Conservation (phyloP, 148 eudicot genomes). For the Nepenthes mirabilis region DNA sequence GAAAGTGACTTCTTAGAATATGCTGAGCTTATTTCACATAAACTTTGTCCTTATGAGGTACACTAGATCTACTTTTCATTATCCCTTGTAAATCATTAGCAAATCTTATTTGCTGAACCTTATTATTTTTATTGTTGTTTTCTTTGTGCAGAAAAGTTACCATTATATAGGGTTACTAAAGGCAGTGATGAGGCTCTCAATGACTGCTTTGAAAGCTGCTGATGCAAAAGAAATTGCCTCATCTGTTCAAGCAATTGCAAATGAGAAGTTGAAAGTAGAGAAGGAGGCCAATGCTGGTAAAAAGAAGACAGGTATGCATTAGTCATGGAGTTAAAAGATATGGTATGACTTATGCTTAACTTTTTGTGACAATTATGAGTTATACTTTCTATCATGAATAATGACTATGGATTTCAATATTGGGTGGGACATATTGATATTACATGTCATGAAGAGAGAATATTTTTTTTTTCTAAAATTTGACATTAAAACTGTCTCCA, state of each 20-base stretch:
- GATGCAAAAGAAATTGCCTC: constrained; percentile 93
- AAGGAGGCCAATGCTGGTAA: constrained; percentile 95
- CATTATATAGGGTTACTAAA: constrained; percentile 81
- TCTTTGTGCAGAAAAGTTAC: constrained; percentile 73
- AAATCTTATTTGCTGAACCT: neutral
- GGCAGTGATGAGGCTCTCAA: constrained; percentile 81
- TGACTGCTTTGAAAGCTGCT: constrained; percentile 66
- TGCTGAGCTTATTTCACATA: constrained; percentile 78
- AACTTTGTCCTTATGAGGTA: constrained; percentile 84
- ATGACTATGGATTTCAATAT: no score
- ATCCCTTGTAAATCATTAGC: neutral
- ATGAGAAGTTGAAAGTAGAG: constrained; percentile 90
- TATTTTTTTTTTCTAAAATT: no score
- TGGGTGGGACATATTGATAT: no score
- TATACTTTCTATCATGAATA: no score
- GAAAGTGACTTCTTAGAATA: constrained; percentile 88
- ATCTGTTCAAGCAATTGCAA: constrained; percentile 84
- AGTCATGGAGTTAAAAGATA: neutral
- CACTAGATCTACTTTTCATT: neutral
- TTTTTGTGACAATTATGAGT: no score
- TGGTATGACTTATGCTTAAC: no score
- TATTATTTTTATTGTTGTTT: neutral
- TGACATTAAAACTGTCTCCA: no score
- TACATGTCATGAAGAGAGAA: no score
- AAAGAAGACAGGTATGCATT: constrained; percentile 74